Evolutionary conservation across 495 filamentous ascomycete genomes (phyloP).

Genomic region (Mycothermus thermophilus): DNA sequence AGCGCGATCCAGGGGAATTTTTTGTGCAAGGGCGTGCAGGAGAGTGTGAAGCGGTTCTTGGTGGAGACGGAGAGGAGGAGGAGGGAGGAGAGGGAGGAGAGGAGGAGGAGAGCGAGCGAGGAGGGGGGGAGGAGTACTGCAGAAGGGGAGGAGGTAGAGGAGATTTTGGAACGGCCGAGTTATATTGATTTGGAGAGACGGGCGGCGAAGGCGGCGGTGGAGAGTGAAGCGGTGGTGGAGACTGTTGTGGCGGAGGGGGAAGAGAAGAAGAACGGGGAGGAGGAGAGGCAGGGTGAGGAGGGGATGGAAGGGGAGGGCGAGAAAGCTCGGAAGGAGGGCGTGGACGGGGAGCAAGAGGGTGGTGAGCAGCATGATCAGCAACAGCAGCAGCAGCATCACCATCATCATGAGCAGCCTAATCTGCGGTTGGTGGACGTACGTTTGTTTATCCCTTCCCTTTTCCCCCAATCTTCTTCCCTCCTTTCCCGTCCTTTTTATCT

Average conservation of each 20-base stretch:
- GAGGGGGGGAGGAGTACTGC: slow-evolving; percentile 5
- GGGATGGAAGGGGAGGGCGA: no score
- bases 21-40: slow-evolving; percentile 52
- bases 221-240: slow-evolving; percentile 3
- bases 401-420: slow-evolving; percentile 5
- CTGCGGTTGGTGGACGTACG: slow-evolving; percentile 53
- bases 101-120: slow-evolving; percentile 9
- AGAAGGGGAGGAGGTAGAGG: slow-evolving; percentile 3
- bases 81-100: background rate
- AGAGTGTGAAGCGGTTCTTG: slow-evolving; percentile 60
- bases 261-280: background rate
- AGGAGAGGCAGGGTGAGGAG: no score
- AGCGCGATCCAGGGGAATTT: slow-evolving; percentile 93
- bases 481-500: no score
- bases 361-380: no score
- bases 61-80: slow-evolving; percentile 39
- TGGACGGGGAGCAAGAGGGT: no score
- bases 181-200: slow-evolving; percentile 41
- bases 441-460: background rate
- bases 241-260: background rate
- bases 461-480: background rate
- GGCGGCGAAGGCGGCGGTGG: slow-evolving; percentile 15
- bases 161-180: slow-evolving; percentile 27
- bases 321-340: no score
- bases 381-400: background rate